Evolutionary conservation across 805 yeast genomes (phyloP), one percentile per base, ranked within the genome.

Genomic region (Candida montana): DNA sequence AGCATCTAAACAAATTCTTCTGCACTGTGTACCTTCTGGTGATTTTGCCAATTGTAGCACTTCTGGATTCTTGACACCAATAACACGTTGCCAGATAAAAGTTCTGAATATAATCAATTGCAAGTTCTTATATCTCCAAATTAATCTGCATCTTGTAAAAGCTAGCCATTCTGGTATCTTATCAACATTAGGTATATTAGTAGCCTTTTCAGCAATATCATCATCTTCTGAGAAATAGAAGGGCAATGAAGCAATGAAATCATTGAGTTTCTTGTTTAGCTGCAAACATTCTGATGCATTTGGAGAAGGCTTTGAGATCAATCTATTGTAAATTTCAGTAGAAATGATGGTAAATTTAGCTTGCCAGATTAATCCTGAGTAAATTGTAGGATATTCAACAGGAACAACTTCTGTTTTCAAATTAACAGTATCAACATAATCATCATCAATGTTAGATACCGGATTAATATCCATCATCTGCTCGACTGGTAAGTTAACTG

Each of bases 81-180:
- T 58, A 13, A 69, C 71, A 46, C 74, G 65, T 57, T 75, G 78
- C 71, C 79, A 68, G 29, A 80, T 69, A 50, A 74, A 76, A 3
- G 80, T 75, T 42, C 83, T 65, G 47, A 77, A 71, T 21, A 79
- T 56, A 19, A 77, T 64, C 36, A 77, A 71, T 45, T 77, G 78
- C 35, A 80, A 50, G 57, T 77, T 76, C 44, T 71, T 71, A 41
- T 71, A 76, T 50, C 82, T 63, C 86, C 86, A 81, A 33, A 64
- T 65, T 33, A 81, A 58, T 45, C 80, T 64, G 47, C 67, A 69
- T 40, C 81, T 62, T 5, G 79, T 65, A 23, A 80, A 63, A 4
- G 70, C 63, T 41, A 79, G 65, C 83, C 85, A 79, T 28, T 67
- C 68, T 7, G 75, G 74, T 26, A 61, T 40, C 31, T 49, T 52